Percentiles rank a stretch among this genome's conserved stretches.
These are phyloP conservation scores for Paramarasmius palmivorus DNA, from an alignment of 1,284 basidiomycete species.

Conservation along the genomic window DNA sequence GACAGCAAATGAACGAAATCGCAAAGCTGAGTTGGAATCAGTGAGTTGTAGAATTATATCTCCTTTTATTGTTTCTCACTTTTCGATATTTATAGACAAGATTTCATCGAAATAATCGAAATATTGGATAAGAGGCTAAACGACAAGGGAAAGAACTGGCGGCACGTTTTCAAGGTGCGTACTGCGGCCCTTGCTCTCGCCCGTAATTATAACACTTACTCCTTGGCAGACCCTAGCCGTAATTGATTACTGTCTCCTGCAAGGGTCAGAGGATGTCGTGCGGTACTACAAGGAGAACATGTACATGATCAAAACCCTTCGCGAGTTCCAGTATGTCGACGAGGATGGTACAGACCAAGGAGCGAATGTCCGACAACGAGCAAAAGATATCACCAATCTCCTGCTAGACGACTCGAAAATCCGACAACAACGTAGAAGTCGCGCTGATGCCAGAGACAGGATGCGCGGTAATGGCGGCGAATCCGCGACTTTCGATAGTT, in stretches of 20 bases:
- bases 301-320: constrained; percentile 98
- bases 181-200: neutral
- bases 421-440: constrained; percentile 80
- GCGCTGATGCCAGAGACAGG: constrained; percentile 93
- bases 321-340: constrained; percentile 98
- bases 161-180: constrained; percentile 96
- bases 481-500: neutral
- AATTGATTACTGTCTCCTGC: constrained; percentile 95
- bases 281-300: constrained; percentile 98
- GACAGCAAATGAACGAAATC: constrained; percentile 99
- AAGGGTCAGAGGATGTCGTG: constrained; percentile 97
- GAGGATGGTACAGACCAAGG: constrained; percentile 97
- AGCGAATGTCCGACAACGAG: constrained; percentile 98
- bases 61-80: constrained; percentile 8
- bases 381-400: constrained; percentile 97
- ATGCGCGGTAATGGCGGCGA: constrained; percentile 48
- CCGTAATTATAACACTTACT: constrained; percentile 3
- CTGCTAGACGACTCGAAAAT: constrained; percentile 89
- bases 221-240: constrained; percentile 83
- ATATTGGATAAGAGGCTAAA: constrained; percentile 99
- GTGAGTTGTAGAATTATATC: constrained; percentile 47
- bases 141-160: constrained; percentile 99
- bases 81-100: constrained; percentile 58
- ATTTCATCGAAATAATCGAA: constrained; percentile 99
- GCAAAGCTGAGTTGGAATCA: constrained; percentile 98